Evolutionary conservation across 768 basidiomycete genomes (phyloP).

Genomic region (Phanerochaete sordida): DNA sequence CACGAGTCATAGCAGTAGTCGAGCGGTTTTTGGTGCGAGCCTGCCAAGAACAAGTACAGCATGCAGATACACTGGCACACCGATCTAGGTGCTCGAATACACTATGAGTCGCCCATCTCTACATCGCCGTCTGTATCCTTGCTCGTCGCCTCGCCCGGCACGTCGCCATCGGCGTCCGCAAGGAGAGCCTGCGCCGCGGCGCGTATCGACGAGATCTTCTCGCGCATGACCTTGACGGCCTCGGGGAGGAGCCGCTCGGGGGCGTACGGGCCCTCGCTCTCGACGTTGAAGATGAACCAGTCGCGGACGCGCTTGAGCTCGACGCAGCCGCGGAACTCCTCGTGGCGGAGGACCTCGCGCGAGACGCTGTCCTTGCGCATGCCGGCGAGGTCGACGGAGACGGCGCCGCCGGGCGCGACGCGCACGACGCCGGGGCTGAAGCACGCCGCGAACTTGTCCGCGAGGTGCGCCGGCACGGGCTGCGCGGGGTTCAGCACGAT

Average conservation of each 20-base stretch:
- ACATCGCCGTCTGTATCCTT: conserved; percentile 37
- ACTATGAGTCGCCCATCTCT: conserved; percentile 45
- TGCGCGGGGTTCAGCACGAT: conserved; percentile 66
- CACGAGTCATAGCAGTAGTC: too few species aligned
- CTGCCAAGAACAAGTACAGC: too few species aligned
- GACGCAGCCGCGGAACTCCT: conserved; percentile 83
- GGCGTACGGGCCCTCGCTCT: conserved; percentile 85
- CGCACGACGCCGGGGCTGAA: conserved; percentile 83
- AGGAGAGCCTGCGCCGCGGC: conserved; percentile 57
- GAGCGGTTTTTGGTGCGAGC: too few species aligned
- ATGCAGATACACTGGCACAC: neutral
- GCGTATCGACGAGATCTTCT: conserved; percentile 64
- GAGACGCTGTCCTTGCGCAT: conserved; percentile 87
- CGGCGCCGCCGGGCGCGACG: conserved; percentile 54
- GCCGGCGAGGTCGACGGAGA: conserved; percentile 58
- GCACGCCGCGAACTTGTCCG: conserved; percentile 80
- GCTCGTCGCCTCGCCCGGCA: neutral
- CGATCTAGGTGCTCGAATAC: neutral
- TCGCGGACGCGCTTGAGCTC: conserved; percentile 84
- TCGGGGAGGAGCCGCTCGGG: conserved; percentile 83
- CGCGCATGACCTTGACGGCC: conserved; percentile 75
- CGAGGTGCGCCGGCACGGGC: conserved; percentile 74
- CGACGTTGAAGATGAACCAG: conserved; percentile 89
- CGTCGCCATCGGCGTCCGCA: conserved; percentile 32
- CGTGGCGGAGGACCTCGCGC: conserved; percentile 88